Evolutionary conservation across 495 filamentous ascomycete genomes (phyloP), one percentile per base, ranked within the genome.

Genomic region (Aspergillus ostianus): DNA sequence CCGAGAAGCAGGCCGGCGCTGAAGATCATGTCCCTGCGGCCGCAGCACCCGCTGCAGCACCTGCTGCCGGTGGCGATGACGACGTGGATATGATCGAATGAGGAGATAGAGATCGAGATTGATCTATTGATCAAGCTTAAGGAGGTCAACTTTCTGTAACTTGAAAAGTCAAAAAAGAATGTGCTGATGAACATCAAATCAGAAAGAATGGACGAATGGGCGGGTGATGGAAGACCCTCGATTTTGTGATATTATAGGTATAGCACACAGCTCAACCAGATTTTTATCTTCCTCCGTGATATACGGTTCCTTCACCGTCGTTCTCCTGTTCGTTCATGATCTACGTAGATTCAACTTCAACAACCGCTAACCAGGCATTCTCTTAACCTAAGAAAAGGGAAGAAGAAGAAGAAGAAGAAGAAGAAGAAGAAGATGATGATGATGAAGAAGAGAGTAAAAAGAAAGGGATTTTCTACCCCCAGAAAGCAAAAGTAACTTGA

Each of bases 61-160:
- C 69, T n/a, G 62, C 75, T 41, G 66, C 64, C 30, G 67, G 53
- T 46, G 79, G 73, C 36, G 85, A 86, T 60, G 84, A 85, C 46
- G 85, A 85, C 64, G 70, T 84, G 49, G 81, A 84, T 47, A 84
- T 84, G 81, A 80, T 81, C 57, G 78, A 80, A 69, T 81, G 47
- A 58, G 50, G 51, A 2, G 21, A 19, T 17, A 21, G n/a, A n/a
- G n/a, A n/a, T n/a, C n/a, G n/a, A n/a, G 23, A 41, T 48, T 13
- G 44, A n/a, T 55, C 12, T 17, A 29, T 12, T 47, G 7, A 8
- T 10, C 44, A n/a, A n/a, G n/a, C n/a, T n/a, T n/a, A n/a, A n/a
- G 26, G 20, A 15, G 9, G 30, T 52, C 21, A 17, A 47, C 8
- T n/a, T 12, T 57, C 36, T 63, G 55, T 62, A 57, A 58, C 56